Evolutionary conservation across 1,284 basidiomycete species (phyloP).

Genomic region (Naganishia sp.): DNA sequence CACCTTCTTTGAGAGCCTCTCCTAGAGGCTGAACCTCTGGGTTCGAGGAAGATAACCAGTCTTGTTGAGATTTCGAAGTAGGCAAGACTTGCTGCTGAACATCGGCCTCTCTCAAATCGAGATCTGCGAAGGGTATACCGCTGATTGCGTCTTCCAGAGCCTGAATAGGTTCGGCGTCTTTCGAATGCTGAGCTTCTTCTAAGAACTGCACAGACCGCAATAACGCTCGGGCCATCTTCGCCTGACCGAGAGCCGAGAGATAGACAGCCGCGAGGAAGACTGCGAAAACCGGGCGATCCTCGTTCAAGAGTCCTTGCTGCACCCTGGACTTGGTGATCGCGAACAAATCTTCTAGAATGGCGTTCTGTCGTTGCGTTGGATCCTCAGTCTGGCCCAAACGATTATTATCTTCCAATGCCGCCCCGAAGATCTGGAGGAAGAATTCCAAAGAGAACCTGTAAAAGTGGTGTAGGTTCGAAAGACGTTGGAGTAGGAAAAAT

Average conservation of each 20-base stretch:
- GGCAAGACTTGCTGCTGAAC: background rate
- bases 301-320: slow-evolving; percentile 84
- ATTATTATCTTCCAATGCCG: slow-evolving; percentile 86
- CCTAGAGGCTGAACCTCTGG: background rate
- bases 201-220: background rate
- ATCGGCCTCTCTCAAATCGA: background rate
- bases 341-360: slow-evolving; percentile 90
- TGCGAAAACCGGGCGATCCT: slow-evolving; percentile 89
- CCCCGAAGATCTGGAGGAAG: slow-evolving; percentile 98
- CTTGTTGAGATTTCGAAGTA: background rate
- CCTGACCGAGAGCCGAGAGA: slow-evolving; percentile 6
- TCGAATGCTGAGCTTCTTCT: background rate
- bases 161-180: background rate
- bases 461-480: slow-evolving; percentile 93
- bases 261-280: background rate
- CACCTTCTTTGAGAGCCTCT: background rate
- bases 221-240: slow-evolving; percentile 3
- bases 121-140: background rate
- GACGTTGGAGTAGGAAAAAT: slow-evolving; percentile 95
- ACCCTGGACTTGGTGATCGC: slow-evolving; percentile 85
- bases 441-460: slow-evolving; percentile 98
- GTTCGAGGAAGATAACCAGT: slow-evolving; percentile 1
- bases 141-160: background rate
- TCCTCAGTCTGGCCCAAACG: slow-evolving; percentile 79
- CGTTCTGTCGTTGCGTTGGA: slow-evolving; percentile 70